Evolutionary conservation across 2,329 filamentous ascomycete species (phyloP).

Genomic region (Daldinia sp.): DNA sequence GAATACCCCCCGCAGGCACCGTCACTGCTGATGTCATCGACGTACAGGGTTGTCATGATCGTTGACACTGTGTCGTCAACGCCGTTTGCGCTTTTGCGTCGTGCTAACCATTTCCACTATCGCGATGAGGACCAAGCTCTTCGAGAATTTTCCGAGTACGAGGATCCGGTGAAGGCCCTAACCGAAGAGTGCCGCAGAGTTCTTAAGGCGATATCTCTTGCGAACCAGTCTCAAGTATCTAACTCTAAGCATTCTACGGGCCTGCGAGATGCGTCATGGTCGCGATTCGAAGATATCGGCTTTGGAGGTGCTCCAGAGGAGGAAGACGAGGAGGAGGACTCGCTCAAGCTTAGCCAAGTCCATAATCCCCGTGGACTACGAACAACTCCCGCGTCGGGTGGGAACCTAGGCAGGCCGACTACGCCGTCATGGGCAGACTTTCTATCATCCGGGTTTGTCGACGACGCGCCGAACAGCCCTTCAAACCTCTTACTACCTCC

Average conservation of each 20-base stretch:
- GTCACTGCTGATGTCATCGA: constrained; percentile 77
- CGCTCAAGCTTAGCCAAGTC: constrained; percentile 51
- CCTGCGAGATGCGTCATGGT: constrained; percentile 90
- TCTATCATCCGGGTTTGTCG: constrained; percentile 88
- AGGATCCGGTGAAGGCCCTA: constrained; percentile 86
- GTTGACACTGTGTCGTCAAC: constrained; percentile 95
- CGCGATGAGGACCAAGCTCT: constrained; percentile 86
- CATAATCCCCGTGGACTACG: constrained; percentile 61
- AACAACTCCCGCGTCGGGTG: constrained; percentile 71
- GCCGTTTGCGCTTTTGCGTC: constrained; percentile 87
- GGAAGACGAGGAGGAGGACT: constrained; percentile 70
- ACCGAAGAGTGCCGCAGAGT: constrained; percentile 96
- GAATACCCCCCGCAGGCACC: constrained; percentile 90
- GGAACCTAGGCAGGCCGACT: constrained; percentile 78
- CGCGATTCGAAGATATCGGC: constrained; percentile 92
- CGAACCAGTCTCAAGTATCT: constrained; percentile 83
- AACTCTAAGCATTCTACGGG: constrained; percentile 75
- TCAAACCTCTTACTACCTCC: constrained; percentile 83
- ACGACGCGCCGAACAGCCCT: constrained; percentile 70
- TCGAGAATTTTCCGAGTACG: constrained; percentile 84
- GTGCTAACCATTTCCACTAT: constrained; percentile 95
- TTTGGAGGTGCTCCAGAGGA: constrained; percentile 82
- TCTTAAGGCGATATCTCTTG: constrained; percentile 83
- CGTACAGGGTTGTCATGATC: constrained; percentile 94
- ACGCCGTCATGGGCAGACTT: constrained; percentile 99